Evolutionary conservation across 169 alveolate species (phyloP).

Genomic region (Eimeria sp.): DNA sequence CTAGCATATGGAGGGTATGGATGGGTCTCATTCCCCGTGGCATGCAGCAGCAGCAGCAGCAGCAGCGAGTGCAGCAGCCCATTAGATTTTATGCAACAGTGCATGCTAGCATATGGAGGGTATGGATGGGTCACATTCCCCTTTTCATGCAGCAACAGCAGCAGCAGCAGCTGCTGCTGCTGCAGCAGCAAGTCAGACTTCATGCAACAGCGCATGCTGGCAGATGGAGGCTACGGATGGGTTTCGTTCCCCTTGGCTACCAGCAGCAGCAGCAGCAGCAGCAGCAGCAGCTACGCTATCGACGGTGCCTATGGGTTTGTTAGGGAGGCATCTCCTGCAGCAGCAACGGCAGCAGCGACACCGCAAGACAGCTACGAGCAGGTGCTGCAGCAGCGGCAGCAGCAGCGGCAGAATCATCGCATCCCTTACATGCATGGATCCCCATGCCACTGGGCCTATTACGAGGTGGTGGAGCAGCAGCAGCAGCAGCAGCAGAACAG

Average conservation of each 20-base stretch:
- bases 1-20: neutral
- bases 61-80: no score
- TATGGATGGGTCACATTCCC: no score
- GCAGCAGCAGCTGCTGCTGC: no score
- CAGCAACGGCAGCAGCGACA: neutral
- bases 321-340: neutral
- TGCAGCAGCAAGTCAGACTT: no score
- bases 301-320: conserved; percentile 40
- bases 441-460: conserved; percentile 44
- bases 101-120: no score
- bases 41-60: conserved; percentile 28
- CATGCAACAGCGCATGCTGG: no score
- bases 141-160: no score
- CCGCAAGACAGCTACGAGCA: neutral
- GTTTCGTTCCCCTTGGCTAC: no score
- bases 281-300: conserved; percentile 1
- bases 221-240: no score
- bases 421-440: conserved; percentile 38
- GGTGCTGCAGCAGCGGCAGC: conserved; percentile 44
- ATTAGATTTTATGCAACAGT: no score
- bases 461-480: conserved; percentile 15
- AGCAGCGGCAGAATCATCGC: conserved; percentile 15
- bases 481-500: conserved; percentile 25
- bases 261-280: no score
- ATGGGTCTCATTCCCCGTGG: neutral